phyloP scores from a whole-genome alignment of 371 early-diverging fungal species.

The Rhizopus microsporus region DNA sequence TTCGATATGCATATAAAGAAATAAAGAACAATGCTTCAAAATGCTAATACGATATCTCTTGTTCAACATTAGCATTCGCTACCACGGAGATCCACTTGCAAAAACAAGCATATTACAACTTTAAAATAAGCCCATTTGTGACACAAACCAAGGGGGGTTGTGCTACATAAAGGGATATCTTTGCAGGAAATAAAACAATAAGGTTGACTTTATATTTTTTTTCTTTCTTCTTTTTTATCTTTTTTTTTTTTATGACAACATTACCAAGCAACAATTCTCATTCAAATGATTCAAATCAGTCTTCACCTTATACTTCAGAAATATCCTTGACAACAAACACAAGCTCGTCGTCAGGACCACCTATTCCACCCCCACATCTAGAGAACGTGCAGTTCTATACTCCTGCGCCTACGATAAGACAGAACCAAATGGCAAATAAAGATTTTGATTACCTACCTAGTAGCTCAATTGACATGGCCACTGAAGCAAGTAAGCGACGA shows the following conservation, averaged over 20 bases:
- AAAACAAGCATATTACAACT: neutral
- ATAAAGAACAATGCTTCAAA: no score
- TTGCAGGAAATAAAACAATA: conserved; percentile 3
- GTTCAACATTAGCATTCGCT: neutral
- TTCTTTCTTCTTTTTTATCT: neutral
- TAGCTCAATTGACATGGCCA: conserved; percentile 20
- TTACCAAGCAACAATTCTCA: neutral
- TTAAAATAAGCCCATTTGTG: neutral
- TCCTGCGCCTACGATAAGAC: neutral
- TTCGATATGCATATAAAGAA: no score
- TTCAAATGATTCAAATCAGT: neutral
- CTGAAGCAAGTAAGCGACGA: conserved; percentile 12
- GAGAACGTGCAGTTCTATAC: conserved; percentile 8
- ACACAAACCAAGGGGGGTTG: neutral
- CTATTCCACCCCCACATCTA: conserved; percentile 5
- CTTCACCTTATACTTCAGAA: conserved; percentile 1
- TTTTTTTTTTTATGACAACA: conserved; percentile 13
- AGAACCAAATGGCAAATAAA: neutral
- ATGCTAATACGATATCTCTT: no score
- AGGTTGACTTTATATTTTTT: neutral
- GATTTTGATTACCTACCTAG: conserved; percentile 21
- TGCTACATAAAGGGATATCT: neutral
- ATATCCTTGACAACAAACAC: conserved; percentile 1
- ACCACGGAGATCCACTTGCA: neutral
- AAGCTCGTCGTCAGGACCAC: neutral